phyloP scores from a whole-genome alignment of 352 stramenopile genomes.

The Phytopythium helicoides region DNA sequence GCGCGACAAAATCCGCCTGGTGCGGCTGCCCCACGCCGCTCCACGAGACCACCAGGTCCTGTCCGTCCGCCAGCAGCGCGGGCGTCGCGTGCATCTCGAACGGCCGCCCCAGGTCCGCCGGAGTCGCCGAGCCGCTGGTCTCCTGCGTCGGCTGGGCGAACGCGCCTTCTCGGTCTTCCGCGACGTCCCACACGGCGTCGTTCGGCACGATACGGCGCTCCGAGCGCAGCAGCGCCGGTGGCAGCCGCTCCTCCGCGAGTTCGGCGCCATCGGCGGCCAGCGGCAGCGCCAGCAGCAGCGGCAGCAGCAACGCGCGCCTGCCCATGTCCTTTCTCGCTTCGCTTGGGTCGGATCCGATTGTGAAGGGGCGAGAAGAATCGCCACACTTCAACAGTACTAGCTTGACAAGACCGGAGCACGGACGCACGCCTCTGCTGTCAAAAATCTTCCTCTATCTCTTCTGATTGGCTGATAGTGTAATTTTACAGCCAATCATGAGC shows the following conservation, averaged over 20 bases:
- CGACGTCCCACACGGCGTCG: slow-evolving; percentile 19
- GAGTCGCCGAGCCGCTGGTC: neutral
- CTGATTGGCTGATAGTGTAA: no score
- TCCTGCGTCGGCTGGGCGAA: slow-evolving; percentile 10
- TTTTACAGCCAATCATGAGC: neutral
- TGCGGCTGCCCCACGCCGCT: slow-evolving; percentile 40
- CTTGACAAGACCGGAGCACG: no score
- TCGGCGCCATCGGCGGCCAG: neutral
- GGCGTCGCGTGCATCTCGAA: slow-evolving; percentile 40
- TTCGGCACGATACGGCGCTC: no score
- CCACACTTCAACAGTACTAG: neutral
- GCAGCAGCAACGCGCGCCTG: neutral
- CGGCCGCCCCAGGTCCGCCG: neutral
- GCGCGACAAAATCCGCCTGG: slow-evolving; percentile 56
- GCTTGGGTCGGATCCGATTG: neutral
- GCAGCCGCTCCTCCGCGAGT: neutral
- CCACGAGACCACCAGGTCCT: slow-evolving; percentile 77
- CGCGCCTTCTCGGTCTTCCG: slow-evolving; percentile 8
- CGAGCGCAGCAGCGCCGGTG: slow-evolving; percentile 2
- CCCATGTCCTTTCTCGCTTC: neutral
- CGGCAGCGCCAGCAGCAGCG: slow-evolving; percentile 1
- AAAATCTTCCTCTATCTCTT: no score
- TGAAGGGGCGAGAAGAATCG: neutral
- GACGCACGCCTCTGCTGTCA: no score
- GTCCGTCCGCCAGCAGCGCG: slow-evolving; percentile 46